Evolutionary conservation across 2,329 filamentous ascomycete genomes (phyloP), one percentile per base, ranked within the genome.

Genomic region (Sarocladiaceae sp.): DNA sequence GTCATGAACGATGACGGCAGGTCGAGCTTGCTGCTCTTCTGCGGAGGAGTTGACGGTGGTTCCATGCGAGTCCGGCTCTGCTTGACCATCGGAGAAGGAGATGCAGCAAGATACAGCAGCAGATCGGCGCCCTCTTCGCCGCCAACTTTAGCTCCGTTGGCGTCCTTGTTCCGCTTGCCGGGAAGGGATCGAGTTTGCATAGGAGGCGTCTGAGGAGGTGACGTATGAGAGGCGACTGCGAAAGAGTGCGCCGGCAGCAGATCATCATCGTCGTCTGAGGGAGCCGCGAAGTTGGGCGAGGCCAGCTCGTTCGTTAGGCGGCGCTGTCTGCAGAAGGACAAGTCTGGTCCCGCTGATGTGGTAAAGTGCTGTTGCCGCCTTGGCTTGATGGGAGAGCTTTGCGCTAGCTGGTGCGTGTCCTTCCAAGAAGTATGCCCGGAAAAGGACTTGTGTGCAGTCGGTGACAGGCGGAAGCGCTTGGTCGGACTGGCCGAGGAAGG

Each of bases 1-100:
- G 83, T 87, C 88, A 94, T 93, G 82, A 93, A 90, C 23, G 86
- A 95, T 53, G 84, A 95, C 20, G 84, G 91, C 56, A 88, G 75
- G 50, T 82, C 88, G 58, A 76, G 80, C 36, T 53, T 55, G 48
- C 48, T 48, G 73, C 77, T 83, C 65, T 84, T 86, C 51, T 84
- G 83, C 4, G 87, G 87, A 29, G 88, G 88, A n/a, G 88, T 92
- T 11, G 86, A 88, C 1, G 86, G 86, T 23, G 85, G 83, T 37
- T 86, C 81, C 78, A 85, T 84, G 52, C 77, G 73, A 40, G 54
- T 61, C 56, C 57, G 63, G 55, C 55, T 64, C 3, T 70, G 68
- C 58, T 72, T 79, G 48, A 86, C 83, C 44, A 89, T 90, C 1
- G 91, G 90, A 0, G 91, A 96, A 1, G 94, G 94, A 6, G 93